phyloP scores from a whole-genome alignment of 2,329 filamentous ascomycete genomes.

The Pseudogymnoascus sp. region DNA sequence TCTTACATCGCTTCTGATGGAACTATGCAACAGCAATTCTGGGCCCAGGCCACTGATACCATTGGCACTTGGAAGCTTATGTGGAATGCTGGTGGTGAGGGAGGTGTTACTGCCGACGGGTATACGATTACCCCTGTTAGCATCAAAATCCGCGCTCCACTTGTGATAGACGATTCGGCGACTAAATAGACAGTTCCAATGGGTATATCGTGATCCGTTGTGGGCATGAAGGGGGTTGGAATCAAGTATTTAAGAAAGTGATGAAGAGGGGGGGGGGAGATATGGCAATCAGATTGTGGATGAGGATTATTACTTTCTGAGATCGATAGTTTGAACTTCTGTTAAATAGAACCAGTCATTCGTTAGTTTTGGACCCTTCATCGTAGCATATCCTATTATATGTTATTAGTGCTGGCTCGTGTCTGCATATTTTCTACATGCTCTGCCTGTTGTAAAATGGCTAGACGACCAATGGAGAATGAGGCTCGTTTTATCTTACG shows the following conservation, averaged over 20 bases:
- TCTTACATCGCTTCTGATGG: slow-evolving; percentile 26
- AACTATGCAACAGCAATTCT: slow-evolving; percentile 25
- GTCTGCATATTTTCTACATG: too few relatives aligned
- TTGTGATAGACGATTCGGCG: not conserved
- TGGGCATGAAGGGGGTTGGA: not conserved
- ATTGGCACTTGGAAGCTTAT: slow-evolving; percentile 23
- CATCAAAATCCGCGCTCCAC: not conserved
- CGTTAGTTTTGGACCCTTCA: not conserved
- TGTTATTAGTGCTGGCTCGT: not conserved
- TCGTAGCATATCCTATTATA: not conserved
- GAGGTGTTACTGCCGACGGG: not conserved
- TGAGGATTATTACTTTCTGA: not conserved
- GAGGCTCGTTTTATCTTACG: not conserved
- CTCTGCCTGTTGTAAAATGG: too few relatives aligned
- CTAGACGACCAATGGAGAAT: not conserved
- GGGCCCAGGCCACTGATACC: slow-evolving; percentile 19
- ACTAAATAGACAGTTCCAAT: not conserved
- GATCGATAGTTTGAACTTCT: not conserved
- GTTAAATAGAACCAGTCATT: not conserved
- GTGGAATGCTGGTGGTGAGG: slow-evolving; percentile 21
- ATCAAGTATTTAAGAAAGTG: not conserved
- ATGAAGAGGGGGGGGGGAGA: not conserved
- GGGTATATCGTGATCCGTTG: not conserved
- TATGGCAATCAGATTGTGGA: not conserved
- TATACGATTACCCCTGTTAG: not conserved